A percentile compares a stretch with the other conserved stretches of the same genome.
Evolutionary conservation across 805 yeast species (phyloP).

Genomic region (Schwanniomyces polymorphus): DNA sequence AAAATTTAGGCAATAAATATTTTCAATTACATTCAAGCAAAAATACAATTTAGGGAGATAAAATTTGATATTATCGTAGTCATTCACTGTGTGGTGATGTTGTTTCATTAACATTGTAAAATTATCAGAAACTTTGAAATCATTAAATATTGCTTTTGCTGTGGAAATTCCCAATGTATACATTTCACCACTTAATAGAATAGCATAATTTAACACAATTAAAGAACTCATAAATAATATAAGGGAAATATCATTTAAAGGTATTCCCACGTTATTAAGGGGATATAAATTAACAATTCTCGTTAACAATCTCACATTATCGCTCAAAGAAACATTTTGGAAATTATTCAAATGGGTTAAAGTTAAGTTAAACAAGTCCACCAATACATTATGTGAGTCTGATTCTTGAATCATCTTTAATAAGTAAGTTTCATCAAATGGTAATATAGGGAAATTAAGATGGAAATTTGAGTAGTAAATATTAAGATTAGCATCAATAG

Average conservation of each 20-base stretch:
- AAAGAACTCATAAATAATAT: conserved; percentile 30
- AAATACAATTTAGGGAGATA: conserved; percentile 47
- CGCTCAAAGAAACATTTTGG: conserved; percentile 29
- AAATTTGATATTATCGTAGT: conserved; percentile 24
- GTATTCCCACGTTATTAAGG: conserved; percentile 17
- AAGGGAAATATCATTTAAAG: conserved; percentile 23
- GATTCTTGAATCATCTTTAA: conserved; percentile 7
- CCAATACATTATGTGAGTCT: conserved; percentile 28
- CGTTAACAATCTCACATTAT: conserved; percentile 34
- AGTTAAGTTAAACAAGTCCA: conserved; percentile 43
- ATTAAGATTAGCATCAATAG: conserved; percentile 33
- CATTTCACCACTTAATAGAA: conserved; percentile 58
- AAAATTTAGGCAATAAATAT: conserved; percentile 29
- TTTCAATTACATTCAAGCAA: conserved; percentile 42
- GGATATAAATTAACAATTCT: conserved; percentile 38
- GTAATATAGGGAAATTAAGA: conserved; percentile 45
- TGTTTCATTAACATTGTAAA: conserved; percentile 41
- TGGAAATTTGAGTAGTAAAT: conserved; percentile 47
- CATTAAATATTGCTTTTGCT: conserved; percentile 56
- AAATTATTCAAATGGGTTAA: conserved; percentile 39
- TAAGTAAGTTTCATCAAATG: conserved; percentile 28
- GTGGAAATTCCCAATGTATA: conserved; percentile 57
- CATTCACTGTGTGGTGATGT: conserved; percentile 8
- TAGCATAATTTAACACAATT: conserved; percentile 50
- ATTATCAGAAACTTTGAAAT: conserved; percentile 50